Evolutionary conservation across 371 early-diverging fungal genomes (phyloP).

Genomic region (Mucor piriformis): DNA sequence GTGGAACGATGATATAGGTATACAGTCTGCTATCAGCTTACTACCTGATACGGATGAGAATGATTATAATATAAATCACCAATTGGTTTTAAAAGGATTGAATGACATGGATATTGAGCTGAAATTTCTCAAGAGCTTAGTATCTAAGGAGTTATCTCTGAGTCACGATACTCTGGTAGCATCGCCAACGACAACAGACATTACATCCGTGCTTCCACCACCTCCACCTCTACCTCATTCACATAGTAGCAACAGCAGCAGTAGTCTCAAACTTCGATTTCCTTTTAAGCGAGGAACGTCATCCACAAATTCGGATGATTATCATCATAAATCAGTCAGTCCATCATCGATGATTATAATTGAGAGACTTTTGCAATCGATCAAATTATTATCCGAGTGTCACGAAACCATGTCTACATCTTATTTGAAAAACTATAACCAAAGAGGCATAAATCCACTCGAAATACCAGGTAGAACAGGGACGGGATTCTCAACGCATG

Average conservation of each 20-base stretch:
- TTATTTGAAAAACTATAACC: constrained; percentile 1
- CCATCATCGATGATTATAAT: background rate
- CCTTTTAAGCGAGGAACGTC: constrained; percentile 12
- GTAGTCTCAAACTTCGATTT: constrained; percentile 11
- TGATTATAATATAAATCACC: background rate
- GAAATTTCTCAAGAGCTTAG: background rate
- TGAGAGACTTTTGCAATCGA: background rate
- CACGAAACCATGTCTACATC: background rate
- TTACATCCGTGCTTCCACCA: background rate
- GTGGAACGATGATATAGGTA: background rate
- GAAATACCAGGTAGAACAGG: constrained; percentile 8
- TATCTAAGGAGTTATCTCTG: background rate
- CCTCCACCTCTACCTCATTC: constrained; percentile 1
- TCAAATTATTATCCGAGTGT: background rate
- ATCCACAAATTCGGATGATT: background rate
- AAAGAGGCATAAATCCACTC: background rate
- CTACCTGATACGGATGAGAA: background rate
- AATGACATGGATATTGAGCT: background rate
- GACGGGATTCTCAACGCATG: background rate
- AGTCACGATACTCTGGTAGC: background rate
- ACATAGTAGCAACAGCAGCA: background rate
- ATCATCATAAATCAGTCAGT: background rate
- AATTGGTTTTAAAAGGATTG: background rate
- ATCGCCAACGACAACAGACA: background rate
- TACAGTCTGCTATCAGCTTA: background rate